Conservation (phyloP, 805 yeast genomes). For the Cyberlindnera euphorbiiphila region DNA sequence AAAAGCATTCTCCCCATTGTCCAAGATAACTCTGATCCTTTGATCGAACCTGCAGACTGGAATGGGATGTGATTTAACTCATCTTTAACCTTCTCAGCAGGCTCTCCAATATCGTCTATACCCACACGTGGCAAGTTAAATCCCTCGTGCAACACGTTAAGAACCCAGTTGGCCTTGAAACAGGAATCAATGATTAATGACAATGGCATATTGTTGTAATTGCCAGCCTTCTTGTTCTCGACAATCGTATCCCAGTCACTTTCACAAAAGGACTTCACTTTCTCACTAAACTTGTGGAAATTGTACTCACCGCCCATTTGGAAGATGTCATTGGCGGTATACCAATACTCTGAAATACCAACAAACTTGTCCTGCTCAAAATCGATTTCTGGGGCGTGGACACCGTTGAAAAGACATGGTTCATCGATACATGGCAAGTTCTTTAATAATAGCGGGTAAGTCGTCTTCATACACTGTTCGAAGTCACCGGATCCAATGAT, state of each 20-base stretch:
- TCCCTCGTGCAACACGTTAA: conserved; percentile 87
- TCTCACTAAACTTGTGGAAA: conserved; percentile 60
- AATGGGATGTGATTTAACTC: conserved; percentile 50
- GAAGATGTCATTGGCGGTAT: conserved; percentile 89
- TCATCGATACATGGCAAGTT: conserved; percentile 79
- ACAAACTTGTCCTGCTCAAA: conserved; percentile 77
- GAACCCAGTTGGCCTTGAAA: conserved; percentile 93
- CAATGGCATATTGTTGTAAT: conserved; percentile 52
- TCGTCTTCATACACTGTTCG: conserved; percentile 62
- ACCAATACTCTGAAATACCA: conserved; percentile 97
- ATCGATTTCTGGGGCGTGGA: conserved; percentile 87
- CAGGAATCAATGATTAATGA: conserved; percentile 71
- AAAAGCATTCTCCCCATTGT: conserved; percentile 84
- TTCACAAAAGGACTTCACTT: conserved; percentile 70
- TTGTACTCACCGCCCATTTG: conserved; percentile 86
- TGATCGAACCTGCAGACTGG: conserved; percentile 74
- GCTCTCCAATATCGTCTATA: conserved; percentile 36
- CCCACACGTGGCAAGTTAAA: conserved; percentile 78
- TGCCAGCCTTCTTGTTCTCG: conserved; percentile 47
- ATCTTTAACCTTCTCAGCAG: conserved; percentile 7
- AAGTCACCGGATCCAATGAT: conserved; percentile 78
- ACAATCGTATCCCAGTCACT: conserved; percentile 63
- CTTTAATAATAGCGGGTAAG: conserved; percentile 74
- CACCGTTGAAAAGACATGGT: conserved; percentile 93
- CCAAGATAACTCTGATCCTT: conserved; percentile 92